phyloP scores from a whole-genome alignment of 257 asterid genomes.

The Gynochthodes officinalis region DNA sequence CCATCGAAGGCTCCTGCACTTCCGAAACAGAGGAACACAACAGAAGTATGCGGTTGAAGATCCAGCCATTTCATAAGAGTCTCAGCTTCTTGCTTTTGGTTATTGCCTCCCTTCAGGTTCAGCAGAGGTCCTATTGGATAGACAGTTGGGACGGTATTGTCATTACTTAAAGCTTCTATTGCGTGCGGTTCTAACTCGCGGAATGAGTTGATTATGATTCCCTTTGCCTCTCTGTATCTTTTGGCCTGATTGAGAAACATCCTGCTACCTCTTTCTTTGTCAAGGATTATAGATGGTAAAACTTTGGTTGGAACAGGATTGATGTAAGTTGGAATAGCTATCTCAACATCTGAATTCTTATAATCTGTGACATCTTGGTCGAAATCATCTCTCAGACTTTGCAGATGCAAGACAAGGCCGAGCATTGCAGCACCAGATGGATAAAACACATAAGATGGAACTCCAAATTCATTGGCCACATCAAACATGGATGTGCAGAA shows the following conservation, averaged over 20 bases:
- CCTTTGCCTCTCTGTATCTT: constrained; percentile 6
- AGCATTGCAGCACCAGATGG: constrained; percentile 4
- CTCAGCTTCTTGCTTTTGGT: neutral
- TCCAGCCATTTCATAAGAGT: constrained; percentile 1
- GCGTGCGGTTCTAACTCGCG: constrained; percentile 1
- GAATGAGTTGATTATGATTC: constrained; percentile 8
- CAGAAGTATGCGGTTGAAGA: constrained; percentile 2
- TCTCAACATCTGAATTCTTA: neutral
- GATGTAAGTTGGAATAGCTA: neutral
- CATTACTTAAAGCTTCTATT: neutral
- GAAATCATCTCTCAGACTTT: neutral
- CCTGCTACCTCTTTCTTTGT: constrained; percentile 7
- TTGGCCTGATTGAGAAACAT: constrained; percentile 7
- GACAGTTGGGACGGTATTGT: neutral
- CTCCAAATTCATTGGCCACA: constrained; percentile 5
- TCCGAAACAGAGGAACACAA: constrained; percentile 1
- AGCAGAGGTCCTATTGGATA: constrained; percentile 6
- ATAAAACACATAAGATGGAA: constrained; percentile 1
- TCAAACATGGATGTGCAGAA: constrained; percentile 4
- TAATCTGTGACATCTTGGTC: constrained; percentile 2
- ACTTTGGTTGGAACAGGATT: constrained; percentile 10
- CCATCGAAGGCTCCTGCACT: constrained; percentile 7
- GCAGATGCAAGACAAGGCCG: neutral
- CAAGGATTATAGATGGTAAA: neutral
- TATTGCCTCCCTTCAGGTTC: neutral